Evolutionary conservation across 176 grass and related monocot species (phyloP), one percentile per base, ranked within the genome.

Genomic region (Oryza nivara): DNA sequence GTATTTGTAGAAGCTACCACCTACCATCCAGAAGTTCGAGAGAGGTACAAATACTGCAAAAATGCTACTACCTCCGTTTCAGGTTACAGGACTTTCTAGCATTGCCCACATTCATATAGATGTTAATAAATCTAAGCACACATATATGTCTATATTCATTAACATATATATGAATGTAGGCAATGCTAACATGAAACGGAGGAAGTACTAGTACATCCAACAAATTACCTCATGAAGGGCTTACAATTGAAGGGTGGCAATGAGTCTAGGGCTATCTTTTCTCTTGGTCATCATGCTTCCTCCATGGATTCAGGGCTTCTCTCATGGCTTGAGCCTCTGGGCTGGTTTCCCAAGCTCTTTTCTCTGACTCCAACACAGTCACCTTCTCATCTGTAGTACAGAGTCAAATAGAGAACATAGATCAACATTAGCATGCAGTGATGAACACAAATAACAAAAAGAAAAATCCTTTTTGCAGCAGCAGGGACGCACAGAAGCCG

Each of bases 301-400:
- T 73, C 92, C 92, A 98, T 9, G 95, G 92, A 80, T 98, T 98
- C 45, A 98, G 56, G 56, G 95, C 91, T 76, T 97, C 91, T 86
- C 86, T 95, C 80, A 83, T 92, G 22, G 89, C 92, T 87, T 93
- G 89, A 69, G 85, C 92, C 58, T 95, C 95, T 6, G 75, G 81
- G 83, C 84, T 89, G 89, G 82, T 91, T 82, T 95, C 95, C 95
- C 90, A 91, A 28, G 92, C 95, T 79, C 90, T 77, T 84, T 97
- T 94, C 78, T 97, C 92, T 2, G 92, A 88, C 73, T 97, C 95
- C 58, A 95, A 77, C 45, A 89, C 89, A 20, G 72, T 85, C 4
- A 97, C 95, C 76, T 97, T 94, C 61, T 97, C 95, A 87, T 97
- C 92, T 97, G 88, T 14, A 68, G 68, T 11, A 74, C 15, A 68